Conservation (phyloP, 75 land plant species). For the Larix kaempferi region DNA sequence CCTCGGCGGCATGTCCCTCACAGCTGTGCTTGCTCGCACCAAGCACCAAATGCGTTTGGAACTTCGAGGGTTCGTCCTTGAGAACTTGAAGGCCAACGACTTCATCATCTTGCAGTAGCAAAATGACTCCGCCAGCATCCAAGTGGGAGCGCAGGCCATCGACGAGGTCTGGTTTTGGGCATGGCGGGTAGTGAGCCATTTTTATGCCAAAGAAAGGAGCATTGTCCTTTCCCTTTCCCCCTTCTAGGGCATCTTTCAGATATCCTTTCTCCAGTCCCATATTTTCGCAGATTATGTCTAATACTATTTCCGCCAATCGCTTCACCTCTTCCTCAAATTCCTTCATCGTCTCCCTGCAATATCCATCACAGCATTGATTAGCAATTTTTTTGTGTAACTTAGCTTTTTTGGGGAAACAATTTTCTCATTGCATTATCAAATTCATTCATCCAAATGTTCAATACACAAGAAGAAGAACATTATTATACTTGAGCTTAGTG, state of each 20-base stretch:
- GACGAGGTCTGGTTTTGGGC: slow-evolving; percentile 46
- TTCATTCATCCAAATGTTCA: not conserved
- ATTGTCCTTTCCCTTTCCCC: not conserved
- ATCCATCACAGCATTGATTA: not conserved
- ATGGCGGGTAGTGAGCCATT: slow-evolving; percentile 55
- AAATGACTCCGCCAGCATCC: slow-evolving; percentile 67
- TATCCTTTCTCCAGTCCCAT: slow-evolving; percentile 45
- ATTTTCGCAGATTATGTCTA: slow-evolving; percentile 42
- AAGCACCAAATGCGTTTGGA: too few species aligned
- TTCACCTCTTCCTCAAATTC: slow-evolving; percentile 28
- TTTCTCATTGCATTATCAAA: not conserved
- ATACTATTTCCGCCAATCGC: slow-evolving; percentile 40
- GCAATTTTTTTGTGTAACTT: too few species aligned
- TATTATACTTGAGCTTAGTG: slow-evolving; percentile 20
- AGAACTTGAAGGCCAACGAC: slow-evolving; percentile 58
- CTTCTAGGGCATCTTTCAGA: slow-evolving; percentile 33
- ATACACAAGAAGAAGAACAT: not conserved
- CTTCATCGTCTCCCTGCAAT: slow-evolving; percentile 33
- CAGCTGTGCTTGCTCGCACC: too few species aligned
- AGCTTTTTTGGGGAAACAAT: too few species aligned
- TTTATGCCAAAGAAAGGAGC: slow-evolving; percentile 58
- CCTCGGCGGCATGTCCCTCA: too few species aligned
- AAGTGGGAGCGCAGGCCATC: slow-evolving; percentile 60
- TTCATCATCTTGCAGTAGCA: slow-evolving; percentile 59
- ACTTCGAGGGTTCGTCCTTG: too few species aligned